Percentiles rank a stretch among this genome's conserved stretches.
Conservation (phyloP, 768 basidiomycete genomes). For the Tulasnella calospora region DNA sequence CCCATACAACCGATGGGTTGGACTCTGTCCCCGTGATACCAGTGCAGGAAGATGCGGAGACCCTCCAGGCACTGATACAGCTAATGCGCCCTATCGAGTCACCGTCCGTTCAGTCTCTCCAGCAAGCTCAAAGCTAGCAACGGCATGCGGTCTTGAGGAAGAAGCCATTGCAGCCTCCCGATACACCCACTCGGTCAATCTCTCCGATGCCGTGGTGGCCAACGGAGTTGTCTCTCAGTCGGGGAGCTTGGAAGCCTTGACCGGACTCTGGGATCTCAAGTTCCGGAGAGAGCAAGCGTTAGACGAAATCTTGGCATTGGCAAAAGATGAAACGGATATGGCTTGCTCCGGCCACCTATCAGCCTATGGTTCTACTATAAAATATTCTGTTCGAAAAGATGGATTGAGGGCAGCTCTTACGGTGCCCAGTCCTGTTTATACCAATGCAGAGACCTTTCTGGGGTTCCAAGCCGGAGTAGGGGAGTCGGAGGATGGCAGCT, state of each 20-base stretch:
- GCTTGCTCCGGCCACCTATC: no score
- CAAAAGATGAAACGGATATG: neutral
- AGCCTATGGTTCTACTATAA: no score
- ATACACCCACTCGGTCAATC: neutral
- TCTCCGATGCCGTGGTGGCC: neutral
- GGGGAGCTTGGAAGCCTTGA: neutral
- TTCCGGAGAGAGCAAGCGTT: conserved; percentile 6
- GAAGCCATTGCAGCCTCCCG: neutral
- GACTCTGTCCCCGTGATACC: neutral
- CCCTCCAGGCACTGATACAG: neutral
- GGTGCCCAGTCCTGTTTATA: neutral
- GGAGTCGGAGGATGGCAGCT: no score
- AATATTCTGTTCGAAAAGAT: neutral
- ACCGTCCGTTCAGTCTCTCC: neutral
- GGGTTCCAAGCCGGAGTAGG: neutral
- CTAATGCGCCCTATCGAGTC: neutral
- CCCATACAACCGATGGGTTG: neutral
- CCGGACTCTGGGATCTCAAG: neutral
- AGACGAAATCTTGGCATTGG: neutral
- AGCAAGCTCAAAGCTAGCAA: neutral
- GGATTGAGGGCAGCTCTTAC: neutral
- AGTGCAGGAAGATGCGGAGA: neutral
- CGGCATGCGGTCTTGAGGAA: neutral
- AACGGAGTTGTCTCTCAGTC: neutral
- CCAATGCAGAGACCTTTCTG: neutral